These are phyloP conservation scores for Letharia columbiana DNA, from an alignment of 495 filamentous ascomycete species.

Conservation along the genomic window DNA sequence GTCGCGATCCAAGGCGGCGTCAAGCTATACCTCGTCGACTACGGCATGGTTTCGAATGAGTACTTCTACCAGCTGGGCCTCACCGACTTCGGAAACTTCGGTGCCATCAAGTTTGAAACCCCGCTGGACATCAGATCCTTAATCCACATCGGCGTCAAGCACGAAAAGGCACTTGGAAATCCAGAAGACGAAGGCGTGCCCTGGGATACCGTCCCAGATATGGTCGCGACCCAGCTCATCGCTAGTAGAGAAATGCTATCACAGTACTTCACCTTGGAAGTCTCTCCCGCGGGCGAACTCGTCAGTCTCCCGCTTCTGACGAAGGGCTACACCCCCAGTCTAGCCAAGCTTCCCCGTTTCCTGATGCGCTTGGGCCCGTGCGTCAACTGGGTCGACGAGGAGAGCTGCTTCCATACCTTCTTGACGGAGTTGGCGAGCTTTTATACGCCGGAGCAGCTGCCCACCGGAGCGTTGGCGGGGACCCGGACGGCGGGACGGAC, in stretches of 20 bases:
- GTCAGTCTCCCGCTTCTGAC: conserved; percentile 72
- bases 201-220: conserved; percentile 54
- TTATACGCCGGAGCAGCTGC: conserved; percentile 81
- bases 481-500: conserved; percentile 6
- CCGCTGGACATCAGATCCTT: conserved; percentile 63
- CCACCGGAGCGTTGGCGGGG: conserved; percentile 34
- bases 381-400: conserved; percentile 79
- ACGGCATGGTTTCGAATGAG: conserved; percentile 77
- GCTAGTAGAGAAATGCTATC: conserved; percentile 73
- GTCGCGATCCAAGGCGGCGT: conserved; percentile 90
- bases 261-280: conserved; percentile 86
- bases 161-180: conserved; percentile 41
- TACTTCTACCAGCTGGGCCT: conserved; percentile 97
- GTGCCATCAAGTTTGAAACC: conserved; percentile 69
- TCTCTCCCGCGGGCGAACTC: conserved; percentile 70
- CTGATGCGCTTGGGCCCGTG: conserved; percentile 80
- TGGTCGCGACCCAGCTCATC: conserved; percentile 55
- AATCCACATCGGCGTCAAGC: conserved; percentile 61
- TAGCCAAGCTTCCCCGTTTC: conserved; percentile 84
- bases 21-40: conserved; percentile 89
- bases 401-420: conserved; percentile 78
- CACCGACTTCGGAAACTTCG: conserved; percentile 95
- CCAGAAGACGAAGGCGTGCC: conserved; percentile 49
- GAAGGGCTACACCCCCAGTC: conserved; percentile 76
- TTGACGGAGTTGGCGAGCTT: conserved; percentile 82